Percentiles rank a stretch among this genome's conserved stretches.
phyloP scores from a whole-genome alignment of 2,329 filamentous ascomycete species.

The Cladosporium sp. region DNA sequence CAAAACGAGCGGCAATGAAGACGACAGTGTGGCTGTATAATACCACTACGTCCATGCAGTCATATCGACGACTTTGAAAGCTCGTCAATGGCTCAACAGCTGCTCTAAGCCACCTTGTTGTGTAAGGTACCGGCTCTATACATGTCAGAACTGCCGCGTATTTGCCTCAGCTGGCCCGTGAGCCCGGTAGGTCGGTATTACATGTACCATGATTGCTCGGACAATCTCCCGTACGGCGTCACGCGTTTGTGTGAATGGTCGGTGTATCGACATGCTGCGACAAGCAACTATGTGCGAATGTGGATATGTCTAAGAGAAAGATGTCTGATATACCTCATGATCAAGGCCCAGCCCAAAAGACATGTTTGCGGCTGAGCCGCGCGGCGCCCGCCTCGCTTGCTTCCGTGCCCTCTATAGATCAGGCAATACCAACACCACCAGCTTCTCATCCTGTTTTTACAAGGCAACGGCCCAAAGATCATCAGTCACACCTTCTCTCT shows the following conservation, averaged over 20 bases:
- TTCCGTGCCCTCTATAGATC: background rate
- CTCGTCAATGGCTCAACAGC: background rate
- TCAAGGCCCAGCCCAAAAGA: background rate
- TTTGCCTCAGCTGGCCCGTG: background rate
- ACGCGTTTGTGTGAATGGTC: background rate
- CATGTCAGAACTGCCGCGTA: background rate
- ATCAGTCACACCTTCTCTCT: background rate
- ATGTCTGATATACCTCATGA: too few species aligned
- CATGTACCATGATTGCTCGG: too few species aligned
- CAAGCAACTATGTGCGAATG: background rate
- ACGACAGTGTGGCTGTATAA: background rate
- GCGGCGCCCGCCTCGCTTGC: background rate
- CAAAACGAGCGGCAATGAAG: background rate
- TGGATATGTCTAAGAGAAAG: background rate
- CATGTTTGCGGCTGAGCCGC: background rate
- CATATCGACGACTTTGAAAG: background rate
- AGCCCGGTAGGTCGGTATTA: too few species aligned
- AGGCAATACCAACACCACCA: slow-evolving; percentile 1
- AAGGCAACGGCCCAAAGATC: background rate
- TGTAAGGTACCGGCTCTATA: background rate
- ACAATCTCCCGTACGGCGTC: background rate
- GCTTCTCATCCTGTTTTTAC: background rate
- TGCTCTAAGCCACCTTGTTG: background rate
- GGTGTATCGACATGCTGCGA: background rate
- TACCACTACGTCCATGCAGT: background rate